Evolutionary conservation across 176 grass and related monocot genomes (phyloP).

Genomic region (Elaeis guineensis): DNA sequence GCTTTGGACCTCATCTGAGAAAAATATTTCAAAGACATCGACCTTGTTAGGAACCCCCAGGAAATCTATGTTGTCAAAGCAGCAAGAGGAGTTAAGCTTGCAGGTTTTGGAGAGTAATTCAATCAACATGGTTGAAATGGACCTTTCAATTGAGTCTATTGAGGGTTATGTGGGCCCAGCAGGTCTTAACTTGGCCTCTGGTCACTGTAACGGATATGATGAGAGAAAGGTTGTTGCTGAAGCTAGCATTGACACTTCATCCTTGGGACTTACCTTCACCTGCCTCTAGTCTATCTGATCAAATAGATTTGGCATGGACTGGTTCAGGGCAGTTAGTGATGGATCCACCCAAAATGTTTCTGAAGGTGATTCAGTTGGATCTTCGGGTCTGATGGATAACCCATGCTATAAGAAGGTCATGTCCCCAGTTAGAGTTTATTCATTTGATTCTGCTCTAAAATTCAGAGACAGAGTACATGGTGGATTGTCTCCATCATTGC

Average conservation of each 20-base stretch:
- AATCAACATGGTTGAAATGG: conserved; percentile 29
- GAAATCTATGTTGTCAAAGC: conserved; percentile 33
- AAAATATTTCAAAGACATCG: conserved; percentile 7
- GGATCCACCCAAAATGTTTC: conserved; percentile 27
- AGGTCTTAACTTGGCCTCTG: conserved; percentile 29
- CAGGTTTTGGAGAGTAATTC: conserved; percentile 31
- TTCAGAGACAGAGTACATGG: conserved; percentile 39
- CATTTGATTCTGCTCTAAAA: conserved; percentile 61
- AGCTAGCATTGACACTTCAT: conserved; percentile 24
- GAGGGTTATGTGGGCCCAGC: conserved; percentile 29
- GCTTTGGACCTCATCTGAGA: conserved; percentile 15
- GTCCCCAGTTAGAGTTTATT: conserved; percentile 65
- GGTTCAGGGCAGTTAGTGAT: conserved; percentile 45
- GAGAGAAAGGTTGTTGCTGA: conserved; percentile 19
- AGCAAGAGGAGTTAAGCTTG: conserved; percentile 26
- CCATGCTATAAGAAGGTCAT: conserved; percentile 40
- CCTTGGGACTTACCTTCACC: conserved; percentile 34
- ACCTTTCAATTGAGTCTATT: conserved; percentile 26
- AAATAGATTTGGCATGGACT: conserved; percentile 88
- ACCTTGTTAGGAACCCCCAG: conserved; percentile 27
- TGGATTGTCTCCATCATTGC: conserved; percentile 36
- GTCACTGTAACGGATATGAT: conserved; percentile 6
- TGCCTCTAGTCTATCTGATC: conserved; percentile 74
- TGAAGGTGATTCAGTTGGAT: conserved; percentile 29
- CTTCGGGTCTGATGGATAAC: conserved; percentile 34